Evolutionary conservation across 225 moss, liverwort and hornwort species (phyloP).

Genomic region (Bryum argenteum): DNA sequence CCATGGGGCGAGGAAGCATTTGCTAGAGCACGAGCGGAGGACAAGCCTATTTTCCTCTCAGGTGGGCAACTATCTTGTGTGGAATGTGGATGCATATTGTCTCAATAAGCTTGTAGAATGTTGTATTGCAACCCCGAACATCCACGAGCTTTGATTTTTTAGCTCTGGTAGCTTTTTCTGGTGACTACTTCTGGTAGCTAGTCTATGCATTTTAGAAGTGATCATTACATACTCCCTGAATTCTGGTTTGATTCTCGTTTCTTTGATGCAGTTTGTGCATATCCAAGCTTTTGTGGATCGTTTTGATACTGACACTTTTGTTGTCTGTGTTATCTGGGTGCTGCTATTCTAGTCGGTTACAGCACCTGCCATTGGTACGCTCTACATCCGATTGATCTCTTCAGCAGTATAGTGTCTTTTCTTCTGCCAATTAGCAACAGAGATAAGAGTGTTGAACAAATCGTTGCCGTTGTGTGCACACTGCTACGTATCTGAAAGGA

Average conservation of each 20-base stretch:
- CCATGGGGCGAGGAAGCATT: conserved; percentile 96
- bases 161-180: background rate
- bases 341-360: conserved; percentile 77
- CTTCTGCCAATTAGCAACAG: conserved; percentile 3
- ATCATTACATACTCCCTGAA: background rate
- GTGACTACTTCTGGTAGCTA: background rate
- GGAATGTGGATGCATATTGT: background rate
- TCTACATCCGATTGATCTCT: conserved; percentile 15
- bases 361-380: conserved; percentile 99
- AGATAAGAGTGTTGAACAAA: conserved; percentile 6
- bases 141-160: background rate
- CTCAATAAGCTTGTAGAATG: background rate
- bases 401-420: conserved; percentile 15
- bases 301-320: conserved; percentile 34
- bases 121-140: too few relatives aligned
- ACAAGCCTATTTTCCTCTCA: conserved; percentile 96
- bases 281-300: conserved; percentile 1
- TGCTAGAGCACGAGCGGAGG: conserved; percentile 78
- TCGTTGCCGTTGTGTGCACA: background rate
- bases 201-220: background rate
- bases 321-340: conserved; percentile 33
- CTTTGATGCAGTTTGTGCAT: conserved; percentile 5
- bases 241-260: conserved; percentile 9
- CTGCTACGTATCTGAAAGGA: background rate
- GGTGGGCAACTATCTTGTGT: conserved; percentile 43